Evolutionary conservation across 2,329 filamentous ascomycete genomes (phyloP), one percentile per base, ranked within the genome.

Genomic region (Microcera coccophila): DNA sequence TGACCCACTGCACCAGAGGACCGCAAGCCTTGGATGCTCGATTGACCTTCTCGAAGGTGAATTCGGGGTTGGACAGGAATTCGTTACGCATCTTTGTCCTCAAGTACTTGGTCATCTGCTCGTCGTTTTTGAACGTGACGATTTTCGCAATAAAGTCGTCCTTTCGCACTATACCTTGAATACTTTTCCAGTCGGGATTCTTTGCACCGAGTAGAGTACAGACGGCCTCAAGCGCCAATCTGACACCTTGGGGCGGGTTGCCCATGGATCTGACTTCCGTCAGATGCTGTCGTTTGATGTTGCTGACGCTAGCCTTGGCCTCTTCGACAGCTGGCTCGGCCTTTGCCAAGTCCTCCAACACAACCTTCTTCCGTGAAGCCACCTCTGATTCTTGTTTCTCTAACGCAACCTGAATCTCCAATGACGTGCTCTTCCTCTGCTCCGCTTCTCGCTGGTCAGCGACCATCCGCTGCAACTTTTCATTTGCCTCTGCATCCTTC

Each of bases 91-190:
- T 97, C 74, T 89, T 94, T 55, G 81, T 74, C 38, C 93, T 80
- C 54, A 93, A 76, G 19, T 72, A 70, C 58, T 82, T 85, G 14
- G 91, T 98, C 91, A 98, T 97, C 66, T 93, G 85, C 63, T 76
- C 84, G 67, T 93, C 90, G 60, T 96, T 98, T 72, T 96, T 87
- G 62, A 96, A 98, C 65, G 89, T 90, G 65, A 97, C 87, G 59
- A 98, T 98, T 68, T 88, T 96, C 37, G 90, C 87, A 67, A 98
- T 97, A 68, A 98, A 98, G 62, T 97, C 91, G 59, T 97, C 93
- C 44, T 82, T 82, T 58, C 91, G 87, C 46, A 98, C 82, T 49
- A 97, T 86, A 39, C 79, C 84, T 64, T 94, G 87, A 47, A 97
- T 89, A 11, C 81, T 83, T 72, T 90, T 95, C 93, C 93, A 98